Evolutionary conservation across 495 filamentous ascomycete genomes (phyloP).

Genomic region (Neurospora africana): DNA sequence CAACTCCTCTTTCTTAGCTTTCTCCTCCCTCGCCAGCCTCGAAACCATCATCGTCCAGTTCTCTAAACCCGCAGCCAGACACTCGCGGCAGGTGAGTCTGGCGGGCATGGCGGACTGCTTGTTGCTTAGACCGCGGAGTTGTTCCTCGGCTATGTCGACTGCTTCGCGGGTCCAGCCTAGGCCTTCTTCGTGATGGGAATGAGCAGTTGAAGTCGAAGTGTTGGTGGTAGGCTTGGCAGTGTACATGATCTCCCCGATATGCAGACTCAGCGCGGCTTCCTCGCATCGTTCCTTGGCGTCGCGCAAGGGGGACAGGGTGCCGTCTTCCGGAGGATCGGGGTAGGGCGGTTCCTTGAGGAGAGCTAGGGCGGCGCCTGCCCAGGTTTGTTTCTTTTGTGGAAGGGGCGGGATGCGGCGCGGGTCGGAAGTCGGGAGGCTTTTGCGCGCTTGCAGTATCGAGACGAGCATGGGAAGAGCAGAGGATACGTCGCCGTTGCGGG

Average conservation of each 20-base stretch:
- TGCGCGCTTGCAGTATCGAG: conserved; percentile 67
- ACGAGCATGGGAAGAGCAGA: conserved; percentile 75
- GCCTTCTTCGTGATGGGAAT: conserved; percentile 47
- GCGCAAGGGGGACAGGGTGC: conserved; percentile 52
- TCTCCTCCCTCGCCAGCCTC: conserved; percentile 43
- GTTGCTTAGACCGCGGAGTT: conserved; percentile 28
- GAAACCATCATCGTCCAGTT: conserved; percentile 70
- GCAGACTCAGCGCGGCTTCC: conserved; percentile 73
- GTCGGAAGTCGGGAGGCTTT: conserved; percentile 23
- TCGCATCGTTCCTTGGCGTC: conserved; percentile 57
- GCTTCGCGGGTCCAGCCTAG: conserved; percentile 79
- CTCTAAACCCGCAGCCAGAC: conserved; percentile 54
- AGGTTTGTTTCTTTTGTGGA: neutral
- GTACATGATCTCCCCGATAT: conserved; percentile 91
- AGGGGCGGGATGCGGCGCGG: neutral
- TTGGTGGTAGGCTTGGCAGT: neutral
- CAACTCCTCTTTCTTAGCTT: conserved; percentile 23
- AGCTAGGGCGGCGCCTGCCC: conserved; percentile 3
- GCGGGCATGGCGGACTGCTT: conserved; percentile 12
- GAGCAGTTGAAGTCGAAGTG: conserved; percentile 22
- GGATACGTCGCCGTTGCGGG: conserved; percentile 49
- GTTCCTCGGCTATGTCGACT: conserved; percentile 52
- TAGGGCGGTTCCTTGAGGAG: conserved; percentile 46
- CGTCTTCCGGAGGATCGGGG: conserved; percentile 54
- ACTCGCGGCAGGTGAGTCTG: conserved; percentile 56